Base-by-base conservation (phyloP, 78 protist species). In the Chrysochromulina tobinii region DNA sequence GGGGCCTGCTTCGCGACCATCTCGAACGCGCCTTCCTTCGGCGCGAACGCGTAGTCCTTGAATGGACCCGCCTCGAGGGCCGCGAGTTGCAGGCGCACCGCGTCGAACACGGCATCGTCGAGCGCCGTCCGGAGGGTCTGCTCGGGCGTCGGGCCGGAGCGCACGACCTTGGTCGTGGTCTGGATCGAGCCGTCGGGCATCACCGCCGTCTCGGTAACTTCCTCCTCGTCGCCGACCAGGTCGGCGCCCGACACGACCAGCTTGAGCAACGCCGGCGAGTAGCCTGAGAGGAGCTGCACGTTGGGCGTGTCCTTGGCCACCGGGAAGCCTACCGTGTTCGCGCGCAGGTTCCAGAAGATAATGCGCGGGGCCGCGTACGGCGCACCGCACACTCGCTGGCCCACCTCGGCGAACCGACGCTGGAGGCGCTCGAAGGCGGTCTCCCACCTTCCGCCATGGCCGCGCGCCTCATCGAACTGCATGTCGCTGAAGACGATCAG, bases 311-410 rank as follows among this genome's bases (percentile, higher is more conserved):
- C 48, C 8, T 25, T 38, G 23, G 18, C 23, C 73, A 18, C 73
- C 25, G 73, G 73, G 11, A 67, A 23, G 7, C 73, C 73, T 4
- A 61, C 67, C 38, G 38, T 67, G 25, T 18, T 25, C 7, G 17
- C 73, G 38, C 73, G 73, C 73, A 67, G 73, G 73, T 67, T 67
- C 73, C 73, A 67, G 38, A 67, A 67, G 38, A 67, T 67, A 23
- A 67, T 67, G 48, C 73, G 73, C 8, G 73, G 73, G 23, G 73
- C 73, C 7, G 73, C 48, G 73, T 67, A 67, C 38, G 73, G 38
- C 73, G 18, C 38, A 9, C 73, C 73, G 73, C 73, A 25, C 25
- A 67, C 73, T 3, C 8, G 7, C 23, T 18, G 25, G 23, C 73
- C 73, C 25, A 67, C 73, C 38, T 67, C 73, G 1, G 1, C 48